Conservation (phyloP, 2,329 filamentous ascomycete species). For the Parastagonospora nodorum region DNA sequence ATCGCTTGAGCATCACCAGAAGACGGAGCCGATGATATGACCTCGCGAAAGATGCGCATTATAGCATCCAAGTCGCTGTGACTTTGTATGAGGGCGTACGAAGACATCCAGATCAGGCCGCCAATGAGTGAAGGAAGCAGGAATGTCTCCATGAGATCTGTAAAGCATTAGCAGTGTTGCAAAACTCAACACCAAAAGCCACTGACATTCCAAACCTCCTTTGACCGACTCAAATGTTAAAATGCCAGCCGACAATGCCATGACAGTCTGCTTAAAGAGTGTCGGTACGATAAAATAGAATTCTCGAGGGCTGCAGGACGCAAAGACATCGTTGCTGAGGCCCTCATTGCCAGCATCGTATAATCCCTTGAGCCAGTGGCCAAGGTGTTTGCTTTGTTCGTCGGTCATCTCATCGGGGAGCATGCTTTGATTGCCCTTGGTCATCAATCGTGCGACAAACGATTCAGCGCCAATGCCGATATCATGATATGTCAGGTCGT, state of each 20-base stretch:
- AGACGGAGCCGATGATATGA: conserved; percentile 72
- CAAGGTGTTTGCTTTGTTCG: conserved; percentile 69
- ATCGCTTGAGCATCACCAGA: conserved; percentile 74
- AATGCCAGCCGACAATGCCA: conserved; percentile 69
- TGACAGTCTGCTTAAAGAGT: conserved; percentile 74
- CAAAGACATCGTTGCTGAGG: conserved; percentile 79
- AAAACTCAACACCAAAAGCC: background rate
- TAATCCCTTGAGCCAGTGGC: conserved; percentile 76
- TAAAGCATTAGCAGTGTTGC: conserved; percentile 2
- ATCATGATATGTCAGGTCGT: conserved; percentile 67
- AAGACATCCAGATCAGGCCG: conserved; percentile 72
- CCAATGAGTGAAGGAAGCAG: conserved; percentile 78
- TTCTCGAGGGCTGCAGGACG: conserved; percentile 79
- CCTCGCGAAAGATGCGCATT: conserved; percentile 72
- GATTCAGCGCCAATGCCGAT: conserved; percentile 68
- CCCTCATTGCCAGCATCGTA: conserved; percentile 71
- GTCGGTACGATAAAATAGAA: conserved; percentile 81
- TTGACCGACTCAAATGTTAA: conserved; percentile 73
- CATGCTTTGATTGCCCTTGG: conserved; percentile 62
- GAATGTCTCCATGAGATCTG: conserved; percentile 78
- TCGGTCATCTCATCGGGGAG: conserved; percentile 65
- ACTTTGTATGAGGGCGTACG: conserved; percentile 70
- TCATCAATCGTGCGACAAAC: conserved; percentile 71
- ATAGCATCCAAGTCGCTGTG: conserved; percentile 68
- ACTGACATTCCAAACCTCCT: conserved; percentile 74